Conservation (phyloP, 371 early-diverging fungal species). For the Syncephalastrum sp. region DNA sequence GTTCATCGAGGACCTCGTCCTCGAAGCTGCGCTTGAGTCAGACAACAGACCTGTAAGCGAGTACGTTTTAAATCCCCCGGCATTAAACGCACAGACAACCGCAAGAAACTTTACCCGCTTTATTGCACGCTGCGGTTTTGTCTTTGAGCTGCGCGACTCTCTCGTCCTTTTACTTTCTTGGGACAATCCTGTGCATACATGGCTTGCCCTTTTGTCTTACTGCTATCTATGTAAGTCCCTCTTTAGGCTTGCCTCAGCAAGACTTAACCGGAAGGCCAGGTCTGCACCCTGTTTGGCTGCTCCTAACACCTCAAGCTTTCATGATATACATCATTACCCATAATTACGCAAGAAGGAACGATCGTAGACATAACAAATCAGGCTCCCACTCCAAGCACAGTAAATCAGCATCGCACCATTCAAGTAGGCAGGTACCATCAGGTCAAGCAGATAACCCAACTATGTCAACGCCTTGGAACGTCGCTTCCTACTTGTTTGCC, state of each 20-base stretch:
- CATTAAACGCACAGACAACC: constrained; percentile 37
- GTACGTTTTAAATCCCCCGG: constrained; percentile 31
- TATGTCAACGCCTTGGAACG: background rate
- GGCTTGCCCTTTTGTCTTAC: constrained; percentile 32
- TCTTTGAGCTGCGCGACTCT: constrained; percentile 36
- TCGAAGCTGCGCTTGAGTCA: constrained; percentile 30
- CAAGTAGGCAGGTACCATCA: too few relatives aligned
- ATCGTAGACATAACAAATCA: too few relatives aligned
- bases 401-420: too few relatives aligned
- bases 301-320: too few relatives aligned
- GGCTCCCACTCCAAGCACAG: too few relatives aligned
- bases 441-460: too few relatives aligned
- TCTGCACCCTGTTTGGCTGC: too few relatives aligned
- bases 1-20: constrained; percentile 23
- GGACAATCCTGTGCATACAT: constrained; percentile 36
- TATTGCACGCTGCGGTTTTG: constrained; percentile 32
- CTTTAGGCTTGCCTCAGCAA: too few relatives aligned
- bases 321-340: too few relatives aligned
- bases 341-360: too few relatives aligned
- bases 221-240: constrained; percentile 31
- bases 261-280: too few relatives aligned
- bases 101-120: constrained; percentile 43
- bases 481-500: constrained; percentile 2
- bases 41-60: constrained; percentile 22
- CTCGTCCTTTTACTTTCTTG: constrained; percentile 37